A percentile compares a stretch with the other conserved stretches of the same genome.
Evolutionary conservation across 1,284 basidiomycete species (phyloP).

Genomic region (Phellinidium pouzarii): DNA sequence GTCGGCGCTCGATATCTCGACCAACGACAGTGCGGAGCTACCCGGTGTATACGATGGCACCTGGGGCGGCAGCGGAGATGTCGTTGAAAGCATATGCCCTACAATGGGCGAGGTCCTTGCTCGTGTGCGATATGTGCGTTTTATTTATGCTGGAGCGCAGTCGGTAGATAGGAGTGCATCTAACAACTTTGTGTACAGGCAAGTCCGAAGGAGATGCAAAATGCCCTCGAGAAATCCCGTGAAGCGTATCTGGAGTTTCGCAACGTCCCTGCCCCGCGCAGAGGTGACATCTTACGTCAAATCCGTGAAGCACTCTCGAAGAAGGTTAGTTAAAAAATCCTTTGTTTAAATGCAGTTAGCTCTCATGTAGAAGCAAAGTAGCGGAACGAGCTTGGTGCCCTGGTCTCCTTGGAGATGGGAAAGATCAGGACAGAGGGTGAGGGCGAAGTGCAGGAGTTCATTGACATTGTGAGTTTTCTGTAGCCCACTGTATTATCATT

Average conservation of each 20-base stretch:
- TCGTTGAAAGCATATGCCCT: constrained; percentile 64
- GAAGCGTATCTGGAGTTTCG: constrained; percentile 71
- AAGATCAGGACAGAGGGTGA: constrained; percentile 91
- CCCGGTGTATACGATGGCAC: constrained; percentile 71
- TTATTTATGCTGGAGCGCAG: no score
- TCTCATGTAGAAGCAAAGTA: constrained; percentile 28
- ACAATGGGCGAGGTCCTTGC: constrained; percentile 73
- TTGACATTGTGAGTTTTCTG: constrained; percentile 68
- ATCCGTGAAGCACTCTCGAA: constrained; percentile 76
- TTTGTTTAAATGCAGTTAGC: not conserved
- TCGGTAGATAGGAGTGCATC: no score
- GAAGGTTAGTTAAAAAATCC: constrained; percentile 45
- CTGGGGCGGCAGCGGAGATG: constrained; percentile 71
- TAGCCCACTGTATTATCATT: not conserved
- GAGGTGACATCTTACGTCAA: constrained; percentile 86
- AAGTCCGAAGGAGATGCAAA: constrained; percentile 59
- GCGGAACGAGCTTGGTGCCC: constrained; percentile 77
- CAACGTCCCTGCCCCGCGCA: constrained; percentile 75
- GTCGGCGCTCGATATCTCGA: constrained; percentile 54
- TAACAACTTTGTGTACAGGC: constrained; percentile 36
- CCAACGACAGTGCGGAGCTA: constrained; percentile 38
- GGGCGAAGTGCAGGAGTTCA: constrained; percentile 92
- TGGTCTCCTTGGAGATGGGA: constrained; percentile 90
- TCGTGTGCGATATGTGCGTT: constrained; percentile 53
- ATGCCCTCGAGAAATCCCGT: constrained; percentile 54